Evolutionary conservation across 805 yeast genomes (phyloP), one percentile per base, ranked within the genome.

Genomic region (Saturnispora bothae): DNA sequence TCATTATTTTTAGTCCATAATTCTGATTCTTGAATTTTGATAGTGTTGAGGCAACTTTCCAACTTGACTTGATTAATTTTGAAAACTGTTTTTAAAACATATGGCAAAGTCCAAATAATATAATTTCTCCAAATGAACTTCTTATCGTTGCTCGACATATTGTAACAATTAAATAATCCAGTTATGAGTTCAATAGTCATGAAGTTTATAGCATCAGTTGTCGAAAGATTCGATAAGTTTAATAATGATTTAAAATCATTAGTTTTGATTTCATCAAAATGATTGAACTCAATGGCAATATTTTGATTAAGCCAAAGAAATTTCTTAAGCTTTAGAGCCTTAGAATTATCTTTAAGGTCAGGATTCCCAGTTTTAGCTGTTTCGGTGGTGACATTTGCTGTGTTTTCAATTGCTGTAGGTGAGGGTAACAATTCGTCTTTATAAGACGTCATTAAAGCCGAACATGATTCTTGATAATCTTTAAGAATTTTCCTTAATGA

Each of bases 231-330:
- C 0, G 57, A 49, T 21, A 59, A 38, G 20, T 57, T 58, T 15
- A 59, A 38, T 18, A 57, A 34, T 8, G 38, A 34, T 33, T 55
- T 59, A 41, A 59, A 58, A 12, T 47, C 45, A 10, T 46, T 42
- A 21, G 56, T 41, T 25, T 57, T 56, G 16, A 39, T 16, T 18
- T 56, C 56, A 34, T 48, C 46, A 19, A 50, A 46, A 2, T 51
- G 43, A 1, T 49, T 16, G 45, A 47, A 56, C 10, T 41, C 45
- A 19, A 56, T 40, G 3, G 54, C 47, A 10, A 55, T 39, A 26
- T 54, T 56, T 18, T 57, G 54, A 13, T 53, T 49, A 14, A 59
- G 38, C 63, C 63, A 59, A 7, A 59, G 34, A 9, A 54, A 45
- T 30, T 59, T 57, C 34, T 52, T 53, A 29, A 57, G 30, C 31